phyloP scores from a whole-genome alignment of 2,329 filamentous ascomycete species.

The Moelleriella libera region DNA sequence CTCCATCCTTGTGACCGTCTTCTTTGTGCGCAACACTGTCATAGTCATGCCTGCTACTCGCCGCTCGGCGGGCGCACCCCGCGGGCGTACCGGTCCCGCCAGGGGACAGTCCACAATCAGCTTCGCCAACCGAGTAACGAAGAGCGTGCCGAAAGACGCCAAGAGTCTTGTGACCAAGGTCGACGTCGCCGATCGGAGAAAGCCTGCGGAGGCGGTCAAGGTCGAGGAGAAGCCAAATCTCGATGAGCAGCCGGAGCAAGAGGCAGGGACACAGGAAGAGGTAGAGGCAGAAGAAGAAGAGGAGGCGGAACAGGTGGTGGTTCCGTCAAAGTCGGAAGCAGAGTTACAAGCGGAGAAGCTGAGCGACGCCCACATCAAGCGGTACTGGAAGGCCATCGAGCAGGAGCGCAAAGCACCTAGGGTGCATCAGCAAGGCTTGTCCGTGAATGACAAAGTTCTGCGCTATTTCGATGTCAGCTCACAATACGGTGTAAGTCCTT shows the following conservation, averaged over 20 bases:
- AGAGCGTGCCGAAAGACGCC: slow-evolving; percentile 30
- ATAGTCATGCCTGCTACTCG: slow-evolving; percentile 31
- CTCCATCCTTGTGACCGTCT: too few relatives aligned
- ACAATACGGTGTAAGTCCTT: slow-evolving; percentile 69
- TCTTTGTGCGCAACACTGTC: too few relatives aligned
- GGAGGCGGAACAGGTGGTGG: slow-evolving; percentile 11
- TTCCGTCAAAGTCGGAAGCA: slow-evolving; percentile 29
- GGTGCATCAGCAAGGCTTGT: slow-evolving; percentile 66
- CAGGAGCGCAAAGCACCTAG: slow-evolving; percentile 49
- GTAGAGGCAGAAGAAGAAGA: slow-evolving; percentile 13
- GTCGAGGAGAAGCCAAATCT: slow-evolving; percentile 5
- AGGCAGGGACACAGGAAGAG: slow-evolving; percentile 4
- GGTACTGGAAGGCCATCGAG: slow-evolving; percentile 69
- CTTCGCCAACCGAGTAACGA: slow-evolving; percentile 44
- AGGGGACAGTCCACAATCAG: slow-evolving; percentile 41
- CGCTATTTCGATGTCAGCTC: slow-evolving; percentile 85
- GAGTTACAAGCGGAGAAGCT: slow-evolving; percentile 50
- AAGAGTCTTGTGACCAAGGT: slow-evolving; percentile 26
- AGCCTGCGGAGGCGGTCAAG: slow-evolving; percentile 8
- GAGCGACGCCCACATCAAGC: slow-evolving; percentile 52
- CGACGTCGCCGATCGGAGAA: slow-evolving; percentile 12
- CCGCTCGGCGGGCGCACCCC: slow-evolving; percentile 27
- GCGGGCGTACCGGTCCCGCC: slow-evolving; percentile 18
- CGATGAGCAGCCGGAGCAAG: slow-evolving; percentile 10
- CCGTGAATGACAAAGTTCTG: slow-evolving; percentile 68